These are phyloP conservation scores for Lachnellula hyalina DNA, from an alignment of 2,329 filamentous ascomycete species.

Conservation along the genomic window DNA sequence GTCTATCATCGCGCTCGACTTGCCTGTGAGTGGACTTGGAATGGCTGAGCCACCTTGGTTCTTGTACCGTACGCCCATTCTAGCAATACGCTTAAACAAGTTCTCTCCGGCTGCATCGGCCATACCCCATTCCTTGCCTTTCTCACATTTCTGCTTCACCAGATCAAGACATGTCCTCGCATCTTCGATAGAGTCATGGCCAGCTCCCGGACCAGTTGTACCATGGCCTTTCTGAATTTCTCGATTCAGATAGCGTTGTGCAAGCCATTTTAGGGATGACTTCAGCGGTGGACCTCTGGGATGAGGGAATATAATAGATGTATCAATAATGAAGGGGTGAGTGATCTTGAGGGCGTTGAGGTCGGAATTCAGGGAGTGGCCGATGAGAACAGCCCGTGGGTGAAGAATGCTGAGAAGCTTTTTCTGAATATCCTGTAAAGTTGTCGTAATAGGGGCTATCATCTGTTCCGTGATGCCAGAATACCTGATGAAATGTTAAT, in stretches of 20 bases:
- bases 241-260: conserved; percentile 76
- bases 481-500: conserved; percentile 41
- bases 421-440: conserved; percentile 73
- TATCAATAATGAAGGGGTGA: conserved; percentile 92
- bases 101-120: conserved; percentile 76
- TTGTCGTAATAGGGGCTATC: conserved; percentile 78
- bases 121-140: conserved; percentile 79
- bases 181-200: conserved; percentile 92
- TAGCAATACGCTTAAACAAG: conserved; percentile 76
- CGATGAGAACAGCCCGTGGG: conserved; percentile 67
- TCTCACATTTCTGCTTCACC: conserved; percentile 92
- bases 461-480: conserved; percentile 89
- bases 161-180: conserved; percentile 87
- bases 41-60: conserved; percentile 54
- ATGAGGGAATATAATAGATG: conserved; percentile 83
- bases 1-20: conserved; percentile 74
- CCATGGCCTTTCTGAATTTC: conserved; percentile 81
- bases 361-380: conserved; percentile 78
- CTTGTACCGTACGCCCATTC: conserved; percentile 57
- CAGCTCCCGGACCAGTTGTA: conserved; percentile 42
- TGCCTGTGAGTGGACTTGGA: conserved; percentile 47
- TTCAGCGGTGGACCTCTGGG: conserved; percentile 85
- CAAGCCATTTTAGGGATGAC: conserved; percentile 83
- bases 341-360: conserved; percentile 78
- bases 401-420: conserved; percentile 68